Evolutionary conservation across 805 yeast genomes (phyloP).

Genomic region (Yamadazyma sp.): DNA sequence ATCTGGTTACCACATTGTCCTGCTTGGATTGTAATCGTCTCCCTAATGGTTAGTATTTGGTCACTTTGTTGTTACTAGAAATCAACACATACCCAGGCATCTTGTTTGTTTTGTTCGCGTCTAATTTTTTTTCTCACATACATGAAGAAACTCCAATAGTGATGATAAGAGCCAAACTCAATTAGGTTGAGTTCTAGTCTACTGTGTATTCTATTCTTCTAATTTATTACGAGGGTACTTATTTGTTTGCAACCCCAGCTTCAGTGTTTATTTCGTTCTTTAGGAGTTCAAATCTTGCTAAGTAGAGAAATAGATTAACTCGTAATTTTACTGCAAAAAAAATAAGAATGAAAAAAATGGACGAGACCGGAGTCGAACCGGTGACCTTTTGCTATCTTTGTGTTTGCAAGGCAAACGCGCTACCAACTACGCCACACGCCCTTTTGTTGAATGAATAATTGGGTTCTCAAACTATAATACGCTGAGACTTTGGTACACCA

Average conservation of each 20-base stretch:
- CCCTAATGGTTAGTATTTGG: slow-evolving; percentile 40
- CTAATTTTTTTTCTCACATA: not conserved
- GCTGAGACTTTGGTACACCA: too few relatives aligned
- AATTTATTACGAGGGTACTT: too few relatives aligned
- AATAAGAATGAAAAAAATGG: slow-evolving; percentile 38
- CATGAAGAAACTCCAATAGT: not conserved
- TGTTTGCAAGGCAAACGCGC: slow-evolving; percentile 80
- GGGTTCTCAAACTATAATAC: too few relatives aligned
- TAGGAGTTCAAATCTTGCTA: too few relatives aligned
- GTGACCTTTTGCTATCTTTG: slow-evolving; percentile 75
- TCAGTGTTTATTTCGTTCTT: too few relatives aligned
- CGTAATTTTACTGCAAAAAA: too few relatives aligned
- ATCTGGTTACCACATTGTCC: slow-evolving; percentile 98
- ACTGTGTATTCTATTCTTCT: too few relatives aligned
- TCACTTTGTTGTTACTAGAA: not conserved
- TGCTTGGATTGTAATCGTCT: slow-evolving; percentile 66
- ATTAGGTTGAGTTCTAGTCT: not conserved
- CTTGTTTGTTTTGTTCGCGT: slow-evolving; percentile 9
- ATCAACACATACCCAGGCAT: slow-evolving; percentile 22
- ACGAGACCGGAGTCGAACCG: slow-evolving; percentile 79
- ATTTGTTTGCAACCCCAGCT: too few relatives aligned
- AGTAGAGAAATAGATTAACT: not conserved
- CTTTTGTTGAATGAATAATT: slow-evolving; percentile 4
- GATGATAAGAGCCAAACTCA: not conserved
- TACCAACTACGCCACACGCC: slow-evolving; percentile 85